Base-by-base conservation (phyloP, 805 yeast genomes). In the Sugiyamaella marilandica region DNA sequence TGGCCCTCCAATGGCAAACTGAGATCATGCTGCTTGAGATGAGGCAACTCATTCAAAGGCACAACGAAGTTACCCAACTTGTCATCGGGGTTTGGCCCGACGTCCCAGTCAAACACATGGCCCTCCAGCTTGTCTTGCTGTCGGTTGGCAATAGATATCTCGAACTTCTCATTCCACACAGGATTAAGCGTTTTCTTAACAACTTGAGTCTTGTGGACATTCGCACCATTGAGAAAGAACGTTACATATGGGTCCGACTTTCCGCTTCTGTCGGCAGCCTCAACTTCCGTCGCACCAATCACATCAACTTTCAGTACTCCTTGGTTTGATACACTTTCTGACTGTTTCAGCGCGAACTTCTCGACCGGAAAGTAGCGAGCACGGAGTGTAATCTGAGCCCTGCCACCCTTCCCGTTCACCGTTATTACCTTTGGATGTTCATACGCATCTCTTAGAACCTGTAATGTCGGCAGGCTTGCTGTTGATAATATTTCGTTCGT, bases 241-340 rank as follows among this genome's bases (percentile, higher is more conserved):
- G 82, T 79, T 55, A 82, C 76, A 67, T 83, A 92, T 51, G 99
- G 99, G 70, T 94, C 99, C 2, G 97, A 88, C 66, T 86, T 85
- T 48, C 98, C 98, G 61, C 84, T 85, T 31, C 87, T 74, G 70
- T 94, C 99, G n/a, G 91, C 95, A 11, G 96, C 78, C 37, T 85
- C 81, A 54, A 94, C 75, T 49, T 80, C 79, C 13, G 76, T 76
- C 2, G 94, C 98, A 47, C 75, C 74, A 44, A 83, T 59, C 3
- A 87, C 75, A 31, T 77, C 80, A 34, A 90, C 75, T 19, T 74
- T 75, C 59, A 92, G 69, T 29, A 72, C 73, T 66, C 99, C 99
- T 53, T 82, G 76, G 67, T 89, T 85, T 47, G 84, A 78, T 57
- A 84, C 80, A 41, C 85, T 74, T 69, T 94, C 99, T 36, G 79